Evolutionary conservation across 495 filamentous ascomycete species (phyloP).

Genomic region (Neurospora terricola): DNA sequence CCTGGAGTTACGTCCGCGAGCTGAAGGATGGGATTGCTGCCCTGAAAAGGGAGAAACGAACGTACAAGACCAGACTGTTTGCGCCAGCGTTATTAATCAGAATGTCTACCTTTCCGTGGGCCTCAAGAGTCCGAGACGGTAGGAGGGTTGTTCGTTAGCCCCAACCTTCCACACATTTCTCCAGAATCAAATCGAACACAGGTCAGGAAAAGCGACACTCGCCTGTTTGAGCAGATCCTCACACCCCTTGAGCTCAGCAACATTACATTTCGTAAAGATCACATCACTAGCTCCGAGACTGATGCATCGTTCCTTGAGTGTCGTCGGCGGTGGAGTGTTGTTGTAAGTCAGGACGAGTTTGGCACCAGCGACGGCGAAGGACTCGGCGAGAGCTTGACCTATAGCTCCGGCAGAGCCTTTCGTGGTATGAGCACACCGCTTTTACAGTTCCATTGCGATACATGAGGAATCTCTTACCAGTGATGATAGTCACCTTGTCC

Average conservation of each 20-base stretch:
- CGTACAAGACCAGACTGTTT: conserved; percentile 18
- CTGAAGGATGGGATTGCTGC: background rate
- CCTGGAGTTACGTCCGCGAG: background rate
- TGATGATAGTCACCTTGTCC: conserved; percentile 22
- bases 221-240: conserved; percentile 18
- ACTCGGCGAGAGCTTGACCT: conserved; percentile 22
- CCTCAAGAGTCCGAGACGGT: conserved; percentile 1
- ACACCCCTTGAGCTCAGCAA: conserved; percentile 17
- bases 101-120: conserved; percentile 15
- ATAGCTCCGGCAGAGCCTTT: conserved; percentile 20
- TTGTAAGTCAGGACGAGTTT: conserved; percentile 25
- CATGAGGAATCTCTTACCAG: conserved; percentile 6
- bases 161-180: background rate
- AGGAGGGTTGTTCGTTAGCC: background rate
- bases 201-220: background rate
- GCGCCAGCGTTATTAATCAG: conserved; percentile 27
- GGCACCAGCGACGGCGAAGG: conserved; percentile 24
- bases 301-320: conserved; percentile 12
- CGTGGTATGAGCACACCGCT: background rate
- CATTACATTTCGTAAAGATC: conserved; percentile 19
- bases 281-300: conserved; percentile 15
- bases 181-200: background rate
- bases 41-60: background rate
- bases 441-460: background rate
- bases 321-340: conserved; percentile 17